Percentiles rank a stretch among this genome's conserved stretches.
Evolutionary conservation across 805 yeast species (phyloP).

Genomic region (Lachancea nothofagi): DNA sequence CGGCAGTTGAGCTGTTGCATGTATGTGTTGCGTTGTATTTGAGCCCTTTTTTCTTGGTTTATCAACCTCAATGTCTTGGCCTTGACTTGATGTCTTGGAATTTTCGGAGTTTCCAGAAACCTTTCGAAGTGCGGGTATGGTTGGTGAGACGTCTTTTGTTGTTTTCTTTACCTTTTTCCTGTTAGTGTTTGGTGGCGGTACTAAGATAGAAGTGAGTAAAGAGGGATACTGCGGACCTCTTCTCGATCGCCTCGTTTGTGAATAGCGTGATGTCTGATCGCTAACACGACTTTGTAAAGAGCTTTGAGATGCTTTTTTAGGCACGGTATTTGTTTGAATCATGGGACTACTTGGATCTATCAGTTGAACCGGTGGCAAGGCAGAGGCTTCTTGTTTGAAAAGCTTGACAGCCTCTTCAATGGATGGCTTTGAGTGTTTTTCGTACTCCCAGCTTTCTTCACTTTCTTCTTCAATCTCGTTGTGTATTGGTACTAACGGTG

Average conservation of each 20-base stretch:
- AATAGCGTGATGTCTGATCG: constrained; percentile 4
- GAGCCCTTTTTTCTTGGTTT: background rate
- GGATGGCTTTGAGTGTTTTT: constrained; percentile 18
- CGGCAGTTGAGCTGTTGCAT: background rate
- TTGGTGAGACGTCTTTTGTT: background rate
- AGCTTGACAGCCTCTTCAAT: constrained; percentile 26
- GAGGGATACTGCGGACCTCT: constrained; percentile 9
- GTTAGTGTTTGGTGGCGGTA: constrained; percentile 7
- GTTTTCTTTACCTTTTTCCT: background rate
- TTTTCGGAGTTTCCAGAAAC: constrained; percentile 8
- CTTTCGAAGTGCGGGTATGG: constrained; percentile 13
- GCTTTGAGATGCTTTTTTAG: constrained; percentile 13
- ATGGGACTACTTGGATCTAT: constrained; percentile 1
- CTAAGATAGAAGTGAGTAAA: constrained; percentile 10
- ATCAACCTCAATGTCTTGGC: background rate
- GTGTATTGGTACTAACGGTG: constrained; percentile 1
- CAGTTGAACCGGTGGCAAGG: constrained; percentile 10
- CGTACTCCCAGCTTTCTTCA: constrained; percentile 8
- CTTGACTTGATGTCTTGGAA: background rate
- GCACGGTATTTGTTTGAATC: background rate
- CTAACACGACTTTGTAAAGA: constrained; percentile 10
- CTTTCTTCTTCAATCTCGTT: constrained; percentile 6
- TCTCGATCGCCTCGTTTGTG: constrained; percentile 6
- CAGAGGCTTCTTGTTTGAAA: constrained; percentile 18
- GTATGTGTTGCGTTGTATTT: background rate